These are phyloP conservation scores for Jamesozyma piceae DNA, from an alignment of 805 yeast species.

Conservation along the genomic window DNA sequence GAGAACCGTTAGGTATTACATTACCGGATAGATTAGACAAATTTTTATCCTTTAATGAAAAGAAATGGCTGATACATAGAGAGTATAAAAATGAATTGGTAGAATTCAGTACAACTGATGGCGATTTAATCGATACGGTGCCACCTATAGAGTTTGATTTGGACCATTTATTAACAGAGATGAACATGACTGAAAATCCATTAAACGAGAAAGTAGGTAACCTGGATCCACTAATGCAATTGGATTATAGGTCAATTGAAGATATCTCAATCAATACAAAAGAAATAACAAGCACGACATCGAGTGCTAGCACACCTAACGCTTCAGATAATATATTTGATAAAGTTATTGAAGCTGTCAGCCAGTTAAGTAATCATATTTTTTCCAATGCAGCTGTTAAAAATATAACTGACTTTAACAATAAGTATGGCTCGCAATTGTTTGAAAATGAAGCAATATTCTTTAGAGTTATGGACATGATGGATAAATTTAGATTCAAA, in stretches of 20 bases:
- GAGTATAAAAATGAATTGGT: slow-evolving; percentile 16
- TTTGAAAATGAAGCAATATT: slow-evolving; percentile 50
- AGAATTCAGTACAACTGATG: slow-evolving; percentile 11
- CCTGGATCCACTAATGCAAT: neutral
- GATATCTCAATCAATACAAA: neutral
- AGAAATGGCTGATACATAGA: slow-evolving; percentile 12
- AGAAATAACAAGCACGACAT: slow-evolving; percentile 4
- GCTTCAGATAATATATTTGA: slow-evolving; percentile 24
- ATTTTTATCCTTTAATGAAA: slow-evolving; percentile 26
- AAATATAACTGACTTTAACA: slow-evolving; percentile 46
- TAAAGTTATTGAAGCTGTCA: slow-evolving; percentile 33
- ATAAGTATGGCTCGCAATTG: slow-evolving; percentile 38
- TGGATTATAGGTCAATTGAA: neutral
- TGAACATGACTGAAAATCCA: slow-evolving; percentile 19
- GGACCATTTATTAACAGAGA: slow-evolving; percentile 18
- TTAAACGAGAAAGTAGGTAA: slow-evolving; percentile 8
- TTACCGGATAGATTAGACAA: slow-evolving; percentile 31
- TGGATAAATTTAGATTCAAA: slow-evolving; percentile 51
- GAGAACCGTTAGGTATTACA: slow-evolving; percentile 36
- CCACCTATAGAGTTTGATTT: slow-evolving; percentile 17
- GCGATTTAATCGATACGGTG: slow-evolving; percentile 12
- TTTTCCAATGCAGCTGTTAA: slow-evolving; percentile 46
- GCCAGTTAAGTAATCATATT: slow-evolving; percentile 49
- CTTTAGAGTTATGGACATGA: slow-evolving; percentile 39
- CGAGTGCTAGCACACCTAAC: neutral